A percentile compares a stretch with the other conserved stretches of the same genome.
Evolutionary conservation across 2,329 filamentous ascomycete species (phyloP).

Genomic region (Hymenoscyphus salicellus): DNA sequence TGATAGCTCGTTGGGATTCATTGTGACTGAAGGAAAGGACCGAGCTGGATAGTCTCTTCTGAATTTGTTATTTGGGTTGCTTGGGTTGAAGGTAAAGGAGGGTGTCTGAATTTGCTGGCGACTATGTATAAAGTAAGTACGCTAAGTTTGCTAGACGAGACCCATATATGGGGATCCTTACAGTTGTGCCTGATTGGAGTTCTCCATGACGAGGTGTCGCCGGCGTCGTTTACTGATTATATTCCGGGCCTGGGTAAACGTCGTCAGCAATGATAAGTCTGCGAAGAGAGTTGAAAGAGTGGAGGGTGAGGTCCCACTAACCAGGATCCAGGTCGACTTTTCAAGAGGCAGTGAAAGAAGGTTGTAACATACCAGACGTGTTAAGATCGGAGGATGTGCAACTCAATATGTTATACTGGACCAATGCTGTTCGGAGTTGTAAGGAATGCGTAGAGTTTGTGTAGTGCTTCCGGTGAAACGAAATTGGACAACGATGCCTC

Average conservation of each 20-base stretch:
- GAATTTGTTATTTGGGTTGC: constrained; percentile 45
- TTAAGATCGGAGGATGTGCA: constrained; percentile 34
- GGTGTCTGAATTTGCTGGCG: constrained; percentile 49
- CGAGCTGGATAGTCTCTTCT: constrained; percentile 45
- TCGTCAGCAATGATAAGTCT: constrained; percentile 34
- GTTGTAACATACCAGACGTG: constrained; percentile 32
- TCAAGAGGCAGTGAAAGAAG: constrained; percentile 17
- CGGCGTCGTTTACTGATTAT: constrained; percentile 27
- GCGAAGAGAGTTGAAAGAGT: constrained; percentile 22
- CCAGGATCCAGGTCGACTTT: constrained; percentile 21
- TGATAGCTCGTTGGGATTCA: constrained; percentile 52
- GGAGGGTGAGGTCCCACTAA: constrained; percentile 24
- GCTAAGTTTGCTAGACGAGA: constrained; percentile 16
- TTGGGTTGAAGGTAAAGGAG: constrained; percentile 46
- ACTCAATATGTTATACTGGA: constrained; percentile 40
- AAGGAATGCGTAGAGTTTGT: constrained; percentile 41
- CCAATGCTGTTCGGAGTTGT: constrained; percentile 26
- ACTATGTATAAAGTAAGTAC: constrained; percentile 43
- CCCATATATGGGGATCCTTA: constrained; percentile 41
- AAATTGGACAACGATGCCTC: constrained; percentile 42
- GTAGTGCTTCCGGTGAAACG: constrained; percentile 35
- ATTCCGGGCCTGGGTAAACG: constrained; percentile 30
- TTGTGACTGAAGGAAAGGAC: constrained; percentile 45
- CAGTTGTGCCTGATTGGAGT: constrained; percentile 49
- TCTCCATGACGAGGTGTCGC: constrained; percentile 46